Conservation (phyloP, 768 basidiomycete species). For the Termitomyces bulborhizus region DNA sequence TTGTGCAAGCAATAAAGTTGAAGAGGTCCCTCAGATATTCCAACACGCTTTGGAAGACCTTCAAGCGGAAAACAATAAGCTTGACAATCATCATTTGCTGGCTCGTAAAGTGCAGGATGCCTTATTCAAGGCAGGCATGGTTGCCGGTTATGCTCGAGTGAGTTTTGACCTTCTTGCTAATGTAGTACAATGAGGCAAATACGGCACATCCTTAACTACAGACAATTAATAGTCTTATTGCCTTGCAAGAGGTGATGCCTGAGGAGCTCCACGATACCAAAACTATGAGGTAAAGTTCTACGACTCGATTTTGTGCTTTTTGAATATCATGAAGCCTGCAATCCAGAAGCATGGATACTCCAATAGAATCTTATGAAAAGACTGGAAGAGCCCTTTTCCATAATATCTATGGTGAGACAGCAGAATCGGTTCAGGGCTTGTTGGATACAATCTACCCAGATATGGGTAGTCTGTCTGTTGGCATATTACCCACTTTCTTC, state of each 20-base stretch:
- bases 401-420: slow-evolving; percentile 51
- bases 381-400: slow-evolving; percentile 40
- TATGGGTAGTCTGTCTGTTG: slow-evolving; percentile 34
- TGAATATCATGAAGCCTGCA: neutral
- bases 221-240: slow-evolving; percentile 54
- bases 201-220: slow-evolving; percentile 12
- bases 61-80: slow-evolving; percentile 18
- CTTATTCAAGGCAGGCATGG: slow-evolving; percentile 54
- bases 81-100: slow-evolving; percentile 33
- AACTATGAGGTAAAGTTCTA: slow-evolving; percentile 29
- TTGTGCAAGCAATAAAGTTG: slow-evolving; percentile 51
- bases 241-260: slow-evolving; percentile 46
- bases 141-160: slow-evolving; percentile 55
- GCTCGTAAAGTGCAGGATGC: slow-evolving; percentile 56
- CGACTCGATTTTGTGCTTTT: neutral
- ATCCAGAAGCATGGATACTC: slow-evolving; percentile 31
- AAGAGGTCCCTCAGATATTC: slow-evolving; percentile 52
- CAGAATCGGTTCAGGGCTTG: slow-evolving; percentile 38
- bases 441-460: slow-evolving; percentile 53
- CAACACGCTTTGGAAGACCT: slow-evolving; percentile 41
- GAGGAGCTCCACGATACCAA: slow-evolving; percentile 42
- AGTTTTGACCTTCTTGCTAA: slow-evolving; percentile 1
- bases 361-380: slow-evolving; percentile 36
- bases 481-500: neutral
- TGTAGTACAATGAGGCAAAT: neutral